Conservation (phyloP, 768 basidiomycete species). For the Calocybe cyanea region DNA sequence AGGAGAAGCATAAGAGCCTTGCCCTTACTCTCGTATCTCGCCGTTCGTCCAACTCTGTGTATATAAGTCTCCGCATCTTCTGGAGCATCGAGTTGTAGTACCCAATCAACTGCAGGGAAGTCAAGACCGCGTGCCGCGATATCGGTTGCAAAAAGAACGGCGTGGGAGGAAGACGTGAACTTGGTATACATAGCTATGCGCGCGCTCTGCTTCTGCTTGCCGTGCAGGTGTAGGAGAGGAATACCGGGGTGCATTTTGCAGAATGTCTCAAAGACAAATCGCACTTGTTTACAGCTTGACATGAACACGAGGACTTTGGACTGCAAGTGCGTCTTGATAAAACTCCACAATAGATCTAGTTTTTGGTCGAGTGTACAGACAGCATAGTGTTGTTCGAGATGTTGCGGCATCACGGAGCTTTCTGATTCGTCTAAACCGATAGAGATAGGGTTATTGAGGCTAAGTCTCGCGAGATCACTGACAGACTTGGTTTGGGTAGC, state of each 20-base stretch:
- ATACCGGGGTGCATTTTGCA: slow-evolving; percentile 94
- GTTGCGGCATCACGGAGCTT: slow-evolving; percentile 60
- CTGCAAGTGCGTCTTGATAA: slow-evolving; percentile 91
- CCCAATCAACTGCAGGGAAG: slow-evolving; percentile 97
- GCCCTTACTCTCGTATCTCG: slow-evolving; percentile 87
- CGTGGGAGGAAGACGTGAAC: slow-evolving; percentile 78
- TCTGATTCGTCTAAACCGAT: slow-evolving; percentile 59
- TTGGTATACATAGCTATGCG: slow-evolving; percentile 79
- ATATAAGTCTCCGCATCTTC: slow-evolving; percentile 98
- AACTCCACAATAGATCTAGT: slow-evolving; percentile 88
- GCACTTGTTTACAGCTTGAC: slow-evolving; percentile 94
- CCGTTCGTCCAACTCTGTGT: slow-evolving; percentile 94
- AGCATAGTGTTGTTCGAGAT: slow-evolving; percentile 86
- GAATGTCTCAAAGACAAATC: slow-evolving; percentile 94
- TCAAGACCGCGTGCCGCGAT: slow-evolving; percentile 95
- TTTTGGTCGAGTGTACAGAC: slow-evolving; percentile 83
- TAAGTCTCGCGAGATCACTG: slow-evolving; percentile 83
- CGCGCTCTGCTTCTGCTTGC: slow-evolving; percentile 94
- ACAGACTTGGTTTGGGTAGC: slow-evolving; percentile 94
- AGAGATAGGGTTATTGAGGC: slow-evolving; percentile 75
- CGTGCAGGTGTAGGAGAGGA: slow-evolving; percentile 90
- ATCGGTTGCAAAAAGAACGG: slow-evolving; percentile 92
- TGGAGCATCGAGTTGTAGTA: slow-evolving; percentile 91
- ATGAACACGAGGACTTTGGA: slow-evolving; percentile 91
- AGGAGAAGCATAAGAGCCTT: slow-evolving; percentile 78